Conservation (phyloP, 768 basidiomycete genomes). For the Candolleomyces eurysporus region DNA sequence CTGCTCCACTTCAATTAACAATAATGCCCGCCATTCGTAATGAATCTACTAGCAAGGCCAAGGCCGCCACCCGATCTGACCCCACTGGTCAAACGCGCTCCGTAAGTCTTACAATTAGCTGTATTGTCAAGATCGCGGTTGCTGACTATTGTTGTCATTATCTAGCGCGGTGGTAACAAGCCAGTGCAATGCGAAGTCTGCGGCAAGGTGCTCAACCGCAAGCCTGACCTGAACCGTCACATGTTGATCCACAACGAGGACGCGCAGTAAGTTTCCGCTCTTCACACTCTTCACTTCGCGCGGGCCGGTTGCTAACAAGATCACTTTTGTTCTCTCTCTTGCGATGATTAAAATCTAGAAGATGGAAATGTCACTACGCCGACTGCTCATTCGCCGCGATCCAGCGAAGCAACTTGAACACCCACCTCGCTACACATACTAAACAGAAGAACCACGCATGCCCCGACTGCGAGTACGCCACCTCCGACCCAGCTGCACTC, state of each 20-base stretch:
- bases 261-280: not conserved
- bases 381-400: not conserved
- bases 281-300: too few species aligned
- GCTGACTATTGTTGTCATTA: not conserved
- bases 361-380: not conserved
- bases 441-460: not conserved
- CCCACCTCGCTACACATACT: not conserved
- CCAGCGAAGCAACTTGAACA: not conserved
- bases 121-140: not conserved
- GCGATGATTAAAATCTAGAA: not conserved
- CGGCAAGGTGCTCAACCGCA: not conserved
- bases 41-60: too few species aligned
- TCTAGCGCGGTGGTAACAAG: not conserved
- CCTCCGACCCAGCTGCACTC: constrained; percentile 8
- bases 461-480: not conserved
- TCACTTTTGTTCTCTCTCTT: not conserved
- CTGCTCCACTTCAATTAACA: not conserved
- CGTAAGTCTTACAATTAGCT: not conserved
- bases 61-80: too few species aligned
- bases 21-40: not conserved
- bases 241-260: not conserved
- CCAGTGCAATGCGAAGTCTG: not conserved
- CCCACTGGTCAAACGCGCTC: not conserved
- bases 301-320: too few species aligned
- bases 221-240: constrained; percentile 4